Evolutionary conservation across 2,329 filamentous ascomycete genomes (phyloP).

Genomic region (Orbilia blumenaviensis): DNA sequence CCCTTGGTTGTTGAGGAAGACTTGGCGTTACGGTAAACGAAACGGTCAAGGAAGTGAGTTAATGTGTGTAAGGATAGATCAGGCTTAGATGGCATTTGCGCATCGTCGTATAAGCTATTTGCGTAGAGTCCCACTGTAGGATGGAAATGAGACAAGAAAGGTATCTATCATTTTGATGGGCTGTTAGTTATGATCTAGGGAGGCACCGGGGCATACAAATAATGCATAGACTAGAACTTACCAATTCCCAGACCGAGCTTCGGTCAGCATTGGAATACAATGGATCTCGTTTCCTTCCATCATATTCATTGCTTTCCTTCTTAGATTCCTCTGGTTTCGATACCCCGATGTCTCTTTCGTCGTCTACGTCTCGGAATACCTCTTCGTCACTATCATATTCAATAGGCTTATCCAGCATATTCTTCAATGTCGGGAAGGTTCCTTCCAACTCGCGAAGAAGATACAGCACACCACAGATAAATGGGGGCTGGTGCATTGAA

Average conservation of each 20-base stretch:
- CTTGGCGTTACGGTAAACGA: slow-evolving; percentile 96
- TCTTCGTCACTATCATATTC: slow-evolving; percentile 76
- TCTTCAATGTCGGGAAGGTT: slow-evolving; percentile 80
- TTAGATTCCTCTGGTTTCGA: slow-evolving; percentile 45
- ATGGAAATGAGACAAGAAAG: slow-evolving; percentile 84
- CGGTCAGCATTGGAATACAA: slow-evolving; percentile 85
- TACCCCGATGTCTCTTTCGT: slow-evolving; percentile 63
- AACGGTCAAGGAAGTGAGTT: slow-evolving; percentile 95
- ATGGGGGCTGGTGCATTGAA: slow-evolving; percentile 87
- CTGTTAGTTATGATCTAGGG: background rate
- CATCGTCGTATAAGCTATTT: slow-evolving; percentile 72
- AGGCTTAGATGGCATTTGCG: slow-evolving; percentile 82
- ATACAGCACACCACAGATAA: slow-evolving; percentile 91
- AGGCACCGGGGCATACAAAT: background rate
- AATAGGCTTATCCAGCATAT: slow-evolving; percentile 82
- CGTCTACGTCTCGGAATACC: slow-evolving; percentile 74
- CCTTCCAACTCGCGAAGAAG: slow-evolving; percentile 81
- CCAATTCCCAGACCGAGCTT: slow-evolving; percentile 91
- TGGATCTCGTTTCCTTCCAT: slow-evolving; percentile 89
- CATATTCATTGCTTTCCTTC: slow-evolving; percentile 68
- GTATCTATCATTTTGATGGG: slow-evolving; percentile 62
- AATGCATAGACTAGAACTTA: slow-evolving; percentile 63
- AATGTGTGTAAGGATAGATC: slow-evolving; percentile 89
- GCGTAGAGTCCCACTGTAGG: slow-evolving; percentile 90
- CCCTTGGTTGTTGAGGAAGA: slow-evolving; percentile 73